Percentiles rank a stretch among this genome's conserved stretches.
Evolutionary conservation across 1,139 yeast genomes (phyloP).

Genomic region (Debaryomycetaceae sp.): DNA sequence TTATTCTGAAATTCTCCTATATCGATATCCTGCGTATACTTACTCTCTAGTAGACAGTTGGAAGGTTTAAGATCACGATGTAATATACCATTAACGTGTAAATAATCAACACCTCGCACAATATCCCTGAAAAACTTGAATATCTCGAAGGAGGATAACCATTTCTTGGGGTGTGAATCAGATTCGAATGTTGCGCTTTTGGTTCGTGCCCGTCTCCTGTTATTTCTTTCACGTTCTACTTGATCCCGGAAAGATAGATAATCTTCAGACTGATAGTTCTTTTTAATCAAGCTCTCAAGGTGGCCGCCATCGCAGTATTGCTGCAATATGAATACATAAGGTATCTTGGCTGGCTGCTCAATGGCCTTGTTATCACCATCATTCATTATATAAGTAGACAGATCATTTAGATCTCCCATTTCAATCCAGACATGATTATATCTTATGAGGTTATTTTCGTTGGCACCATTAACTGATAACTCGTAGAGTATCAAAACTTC

Average conservation of each 20-base stretch:
- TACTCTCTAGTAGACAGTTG: conserved; percentile 62
- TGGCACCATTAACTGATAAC: conserved; percentile 38
- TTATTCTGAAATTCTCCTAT: conserved; percentile 5
- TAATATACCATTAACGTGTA: conserved; percentile 71
- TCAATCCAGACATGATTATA: conserved; percentile 95
- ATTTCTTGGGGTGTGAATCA: conserved; percentile 11
- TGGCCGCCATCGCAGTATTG: conserved; percentile 91
- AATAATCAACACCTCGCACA: conserved; percentile 62
- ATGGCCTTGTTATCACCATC: conserved; percentile 11
- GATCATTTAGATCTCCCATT: conserved; percentile 55
- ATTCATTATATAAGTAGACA: conserved; percentile 26
- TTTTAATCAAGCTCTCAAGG: conserved; percentile 60
- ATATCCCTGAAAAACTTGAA: conserved; percentile 65
- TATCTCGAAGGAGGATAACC: conserved; percentile 42
- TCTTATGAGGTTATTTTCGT: conserved; percentile 61
- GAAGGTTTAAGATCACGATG: conserved; percentile 90
- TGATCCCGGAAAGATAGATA: conserved; percentile 24
- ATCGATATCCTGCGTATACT: conserved; percentile 15
- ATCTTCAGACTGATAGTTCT: conserved; percentile 22
- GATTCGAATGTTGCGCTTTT: conserved; percentile 7
- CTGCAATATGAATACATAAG: conserved; percentile 79
- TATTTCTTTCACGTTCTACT: conserved; percentile 21
- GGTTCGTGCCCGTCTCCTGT: conserved; percentile 14
- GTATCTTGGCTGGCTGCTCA: conserved; percentile 34
- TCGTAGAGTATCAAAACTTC: conserved; percentile 69